Conservation (phyloP, 2,329 filamentous ascomycete genomes). For the Xylariaceae sp. region DNA sequence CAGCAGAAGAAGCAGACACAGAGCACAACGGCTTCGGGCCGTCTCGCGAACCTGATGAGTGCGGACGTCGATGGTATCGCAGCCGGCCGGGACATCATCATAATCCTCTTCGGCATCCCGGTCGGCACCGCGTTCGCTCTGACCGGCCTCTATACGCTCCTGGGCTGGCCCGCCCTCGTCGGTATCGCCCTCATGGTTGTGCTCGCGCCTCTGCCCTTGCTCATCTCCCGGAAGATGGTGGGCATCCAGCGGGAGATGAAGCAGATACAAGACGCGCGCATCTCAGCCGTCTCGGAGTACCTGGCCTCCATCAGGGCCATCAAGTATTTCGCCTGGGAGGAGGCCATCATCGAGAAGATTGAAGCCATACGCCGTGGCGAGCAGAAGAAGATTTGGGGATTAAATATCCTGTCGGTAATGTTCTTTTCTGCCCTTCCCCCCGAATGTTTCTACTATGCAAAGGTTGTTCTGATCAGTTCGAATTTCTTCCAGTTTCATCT, state of each 20-base stretch:
- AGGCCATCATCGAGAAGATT: conserved; percentile 46
- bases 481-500: conserved; percentile 20
- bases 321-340: conserved; percentile 59
- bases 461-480: too few species aligned
- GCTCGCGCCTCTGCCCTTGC: conserved; percentile 44
- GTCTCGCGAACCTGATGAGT: conserved; percentile 52
- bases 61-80: conserved; percentile 53
- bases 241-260: conserved; percentile 47
- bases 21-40: conserved; percentile 42
- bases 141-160: conserved; percentile 48
- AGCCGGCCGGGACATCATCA: conserved; percentile 45
- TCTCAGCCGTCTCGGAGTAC: conserved; percentile 54
- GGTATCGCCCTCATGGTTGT: conserved; percentile 44
- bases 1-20: conserved; percentile 31
- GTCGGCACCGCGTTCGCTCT: conserved; percentile 43
- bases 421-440: too few species aligned
- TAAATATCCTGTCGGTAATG: conserved; percentile 44
- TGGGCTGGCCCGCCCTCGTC: conserved; percentile 51
- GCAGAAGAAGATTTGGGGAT: conserved; percentile 49
- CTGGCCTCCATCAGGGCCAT: conserved; percentile 52
- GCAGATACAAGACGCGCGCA: conserved; percentile 50
- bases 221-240: conserved; percentile 46
- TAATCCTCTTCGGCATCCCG: conserved; percentile 41
- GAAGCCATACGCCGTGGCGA: conserved; percentile 44
- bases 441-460: too few species aligned